Percentiles rank a stretch among this genome's conserved stretches.
Conservation (phyloP, 2,329 filamentous ascomycete species). For the Tolypocladium guangdongense region DNA sequence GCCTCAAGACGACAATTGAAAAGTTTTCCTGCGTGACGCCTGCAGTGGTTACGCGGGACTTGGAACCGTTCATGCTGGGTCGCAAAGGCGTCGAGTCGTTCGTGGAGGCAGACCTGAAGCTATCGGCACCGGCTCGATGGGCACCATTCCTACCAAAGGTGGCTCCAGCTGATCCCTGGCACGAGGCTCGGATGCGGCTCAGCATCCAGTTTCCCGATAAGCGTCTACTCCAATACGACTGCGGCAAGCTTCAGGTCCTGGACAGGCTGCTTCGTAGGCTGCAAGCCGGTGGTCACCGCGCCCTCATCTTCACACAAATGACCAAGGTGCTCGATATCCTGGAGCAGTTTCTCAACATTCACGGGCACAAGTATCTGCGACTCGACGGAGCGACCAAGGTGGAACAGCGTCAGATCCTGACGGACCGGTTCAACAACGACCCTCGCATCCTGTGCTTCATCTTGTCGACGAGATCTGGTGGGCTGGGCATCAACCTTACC, state of each 20-base stretch:
- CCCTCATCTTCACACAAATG: constrained; percentile 98
- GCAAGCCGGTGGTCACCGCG: constrained; percentile 82
- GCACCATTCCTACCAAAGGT: constrained; percentile 46
- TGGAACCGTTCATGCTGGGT: constrained; percentile 58
- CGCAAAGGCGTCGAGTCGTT: constrained; percentile 46
- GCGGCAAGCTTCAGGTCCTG: constrained; percentile 86
- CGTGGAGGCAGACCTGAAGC: constrained; percentile 42
- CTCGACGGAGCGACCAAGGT: constrained; percentile 95
- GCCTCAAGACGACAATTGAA: constrained; percentile 64
- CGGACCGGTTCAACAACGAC: constrained; percentile 94
- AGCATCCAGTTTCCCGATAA: constrained; percentile 97
- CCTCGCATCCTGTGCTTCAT: constrained; percentile 90
- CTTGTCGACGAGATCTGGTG: constrained; percentile 85
- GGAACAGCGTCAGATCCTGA: constrained; percentile 88
- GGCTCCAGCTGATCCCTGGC: constrained; percentile 66
- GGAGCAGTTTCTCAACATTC: constrained; percentile 95
- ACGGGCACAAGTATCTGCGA: constrained; percentile 91
- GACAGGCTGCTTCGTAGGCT: constrained; percentile 77
- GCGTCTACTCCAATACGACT: constrained; percentile 92
- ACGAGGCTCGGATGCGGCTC: constrained; percentile 82
- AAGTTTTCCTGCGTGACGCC: constrained; percentile 92
- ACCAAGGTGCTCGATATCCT: constrained; percentile 96
- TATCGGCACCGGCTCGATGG: constrained; percentile 45
- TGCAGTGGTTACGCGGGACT: constrained; percentile 70
- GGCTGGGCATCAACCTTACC: constrained; percentile 90